phyloP scores from a whole-genome alignment of 805 yeast genomes.

The Yarrowia sp. region DNA sequence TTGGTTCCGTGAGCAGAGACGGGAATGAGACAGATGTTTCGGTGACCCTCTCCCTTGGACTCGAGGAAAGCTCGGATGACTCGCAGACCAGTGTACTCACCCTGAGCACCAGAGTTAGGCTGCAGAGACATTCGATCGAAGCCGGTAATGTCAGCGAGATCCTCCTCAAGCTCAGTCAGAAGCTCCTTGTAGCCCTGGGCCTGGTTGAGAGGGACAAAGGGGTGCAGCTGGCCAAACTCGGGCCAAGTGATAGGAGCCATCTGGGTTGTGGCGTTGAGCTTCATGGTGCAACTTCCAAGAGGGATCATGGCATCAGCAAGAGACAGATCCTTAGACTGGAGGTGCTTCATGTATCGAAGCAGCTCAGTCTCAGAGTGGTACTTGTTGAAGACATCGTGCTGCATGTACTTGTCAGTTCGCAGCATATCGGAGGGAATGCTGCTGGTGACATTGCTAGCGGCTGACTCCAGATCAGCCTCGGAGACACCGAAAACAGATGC shows the following conservation, averaged over 20 bases:
- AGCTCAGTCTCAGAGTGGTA: conserved; percentile 94
- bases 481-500: conserved; percentile 56
- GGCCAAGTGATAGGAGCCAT: conserved; percentile 96
- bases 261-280: conserved; percentile 89
- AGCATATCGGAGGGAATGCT: conserved; percentile 42
- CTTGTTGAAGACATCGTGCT: conserved; percentile 75
- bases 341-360: conserved; percentile 80
- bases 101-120: conserved; percentile 99
- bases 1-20: conserved; percentile 98
- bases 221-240: conserved; percentile 83
- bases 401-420: conserved; percentile 43
- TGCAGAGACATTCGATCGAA: conserved; percentile 85
- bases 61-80: conserved; percentile 77
- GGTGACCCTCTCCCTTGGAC: conserved; percentile 62
- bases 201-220: conserved; percentile 87
- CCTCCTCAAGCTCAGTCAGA: conserved; percentile 72
- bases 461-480: conserved; percentile 7
- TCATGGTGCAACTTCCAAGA: conserved; percentile 97
- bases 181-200: conserved; percentile 82
- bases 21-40: conserved; percentile 91
- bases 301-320: conserved; percentile 97
- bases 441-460: conserved; percentile 40
- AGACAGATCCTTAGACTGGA: conserved; percentile 87
- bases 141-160: conserved; percentile 89
- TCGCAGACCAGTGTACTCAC: conserved; percentile 92